Evolutionary conservation across 352 stramenopile genomes (phyloP).

Genomic region (Phytophthora pluvialis): DNA sequence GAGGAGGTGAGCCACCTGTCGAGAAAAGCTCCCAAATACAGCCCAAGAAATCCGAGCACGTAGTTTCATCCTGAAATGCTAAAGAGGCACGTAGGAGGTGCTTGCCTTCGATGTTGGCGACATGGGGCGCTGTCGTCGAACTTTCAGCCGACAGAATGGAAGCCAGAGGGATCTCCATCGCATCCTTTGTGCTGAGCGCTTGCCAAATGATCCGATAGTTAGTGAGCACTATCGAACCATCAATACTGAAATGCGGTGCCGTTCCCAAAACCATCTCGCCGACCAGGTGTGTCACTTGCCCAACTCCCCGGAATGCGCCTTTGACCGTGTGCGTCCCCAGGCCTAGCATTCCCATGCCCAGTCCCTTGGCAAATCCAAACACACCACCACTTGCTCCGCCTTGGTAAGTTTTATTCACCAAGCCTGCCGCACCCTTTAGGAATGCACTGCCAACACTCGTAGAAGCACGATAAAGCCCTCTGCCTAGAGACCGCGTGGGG

Average conservation of each 20-base stretch:
- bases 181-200: constrained; percentile 77
- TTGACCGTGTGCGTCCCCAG: constrained; percentile 88
- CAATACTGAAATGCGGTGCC: constrained; percentile 88
- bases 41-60: constrained; percentile 76
- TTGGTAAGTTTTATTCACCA: constrained; percentile 90
- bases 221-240: constrained; percentile 80
- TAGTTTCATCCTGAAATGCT: constrained; percentile 83
- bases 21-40: constrained; percentile 81
- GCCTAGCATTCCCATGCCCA: constrained; percentile 88
- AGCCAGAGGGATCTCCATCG: constrained; percentile 82
- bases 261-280: constrained; percentile 88
- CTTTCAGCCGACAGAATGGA: constrained; percentile 83
- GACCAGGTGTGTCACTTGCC: constrained; percentile 87
- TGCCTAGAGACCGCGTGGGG: constrained; percentile 77
- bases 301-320: constrained; percentile 84
- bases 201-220: constrained; percentile 91
- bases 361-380: constrained; percentile 88
- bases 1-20: constrained; percentile 24
- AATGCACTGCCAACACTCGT: constrained; percentile 88
- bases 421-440: constrained; percentile 77
- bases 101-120: constrained; percentile 89
- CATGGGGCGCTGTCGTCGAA: constrained; percentile 80
- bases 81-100: constrained; percentile 79
- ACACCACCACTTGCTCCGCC: constrained; percentile 82
- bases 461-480: constrained; percentile 81